Base-by-base conservation (phyloP, 371 early-diverging fungal species). In the Spiromyces aspiralis region DNA sequence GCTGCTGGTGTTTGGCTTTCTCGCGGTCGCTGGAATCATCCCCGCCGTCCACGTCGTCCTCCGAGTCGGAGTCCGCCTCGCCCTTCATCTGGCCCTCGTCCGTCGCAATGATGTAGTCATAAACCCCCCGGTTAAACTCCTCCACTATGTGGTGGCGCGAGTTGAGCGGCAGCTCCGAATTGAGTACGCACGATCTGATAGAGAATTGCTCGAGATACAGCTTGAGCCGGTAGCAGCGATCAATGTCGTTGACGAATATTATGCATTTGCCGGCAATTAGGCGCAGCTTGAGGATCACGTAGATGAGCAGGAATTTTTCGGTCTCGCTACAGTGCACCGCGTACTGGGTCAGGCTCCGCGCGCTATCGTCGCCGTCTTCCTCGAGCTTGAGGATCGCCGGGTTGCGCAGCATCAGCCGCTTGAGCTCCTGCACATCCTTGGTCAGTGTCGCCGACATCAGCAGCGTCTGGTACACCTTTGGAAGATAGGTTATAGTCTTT, bases 71-170 rank as follows among this genome's bases (percentile, higher is more conserved):
- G 27, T 83, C 87, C 47, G 71, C 70, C 54, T 86, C 86, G 12
- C 80, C 83, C 54, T 75, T 78, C 26, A 75, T 67, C 41, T 78
- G 78, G 3, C 78, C 74, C 59, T 90, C 92, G 56, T 97, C 98
- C 0, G 94, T 90, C 4, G 98, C 95, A 69, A 97, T 88, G 53
- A 95, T 77, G 60, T 86, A 87, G 54, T 92, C 90, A 66, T 93
- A 97, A 1, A 90, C 77, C n/a, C 98, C 98, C 41, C 86, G 78
- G 69, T 95, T 95, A 67, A 95, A 94, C 62, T 95, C 95, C 55
- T 95, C 84, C 13, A 97, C 90, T 55, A 94, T 90, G 61, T 95
- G 93, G 59, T 81, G 82, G 60, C 90, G 70, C 50, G 90, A 88
- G 53, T 90, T 90, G 56, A 90, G 61, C 1, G 98, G 98, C 53